Conservation (phyloP, 768 basidiomycete species). For the Phaeolepiota aurea region DNA sequence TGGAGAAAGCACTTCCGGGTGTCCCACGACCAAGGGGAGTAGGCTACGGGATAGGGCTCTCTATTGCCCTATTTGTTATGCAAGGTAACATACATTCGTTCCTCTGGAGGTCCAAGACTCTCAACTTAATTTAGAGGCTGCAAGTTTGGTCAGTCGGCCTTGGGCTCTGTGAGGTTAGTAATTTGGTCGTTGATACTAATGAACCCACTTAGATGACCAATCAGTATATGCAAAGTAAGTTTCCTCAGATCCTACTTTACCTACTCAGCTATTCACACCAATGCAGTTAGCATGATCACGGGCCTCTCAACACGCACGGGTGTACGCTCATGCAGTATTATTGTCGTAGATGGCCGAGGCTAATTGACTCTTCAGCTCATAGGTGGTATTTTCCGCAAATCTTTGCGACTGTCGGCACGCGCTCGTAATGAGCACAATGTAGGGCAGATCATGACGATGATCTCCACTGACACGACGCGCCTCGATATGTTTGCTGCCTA, state of each 20-base stretch:
- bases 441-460: slow-evolving; percentile 45
- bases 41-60: slow-evolving; percentile 57
- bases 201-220: slow-evolving; percentile 37
- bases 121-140: too few relatives aligned
- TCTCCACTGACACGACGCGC: slow-evolving; percentile 37
- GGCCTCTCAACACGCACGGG: slow-evolving; percentile 41
- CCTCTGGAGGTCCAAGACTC: slow-evolving; percentile 30
- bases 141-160: slow-evolving; percentile 25
- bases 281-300: slow-evolving; percentile 32
- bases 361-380: slow-evolving; percentile 10
- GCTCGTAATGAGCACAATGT: slow-evolving; percentile 35
- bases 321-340: slow-evolving; percentile 14
- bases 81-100: slow-evolving; percentile 37
- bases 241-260: not conserved
- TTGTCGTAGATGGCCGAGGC: not conserved
- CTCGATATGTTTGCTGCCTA: slow-evolving; percentile 26
- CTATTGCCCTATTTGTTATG: slow-evolving; percentile 50
- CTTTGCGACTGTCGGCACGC: slow-evolving; percentile 41
- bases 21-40: slow-evolving; percentile 32
- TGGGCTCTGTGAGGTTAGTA: too few relatives aligned
- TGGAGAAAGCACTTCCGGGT: slow-evolving; percentile 23
- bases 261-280: not conserved
- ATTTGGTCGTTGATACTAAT: too few relatives aligned
- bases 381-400: slow-evolving; percentile 37
- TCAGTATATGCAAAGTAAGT: slow-evolving; percentile 34